Conservation (phyloP, 2,329 filamentous ascomycete species). For the Plenodomus biglobosus region DNA sequence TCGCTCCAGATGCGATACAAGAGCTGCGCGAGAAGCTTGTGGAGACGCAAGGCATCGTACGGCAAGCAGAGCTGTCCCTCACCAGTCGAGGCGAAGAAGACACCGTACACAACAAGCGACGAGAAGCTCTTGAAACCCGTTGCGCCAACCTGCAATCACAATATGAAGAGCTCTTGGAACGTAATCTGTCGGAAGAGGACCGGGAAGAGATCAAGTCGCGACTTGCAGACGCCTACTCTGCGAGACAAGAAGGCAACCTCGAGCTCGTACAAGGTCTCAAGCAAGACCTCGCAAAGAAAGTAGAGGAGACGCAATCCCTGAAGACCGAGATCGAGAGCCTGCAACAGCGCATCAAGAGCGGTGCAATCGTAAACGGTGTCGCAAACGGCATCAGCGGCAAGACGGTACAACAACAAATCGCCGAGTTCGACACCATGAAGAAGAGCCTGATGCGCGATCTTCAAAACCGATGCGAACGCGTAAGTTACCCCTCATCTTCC, state of each 20-base stretch:
- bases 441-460: conserved; percentile 98
- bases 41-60: conserved; percentile 87
- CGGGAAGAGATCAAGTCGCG: conserved; percentile 80
- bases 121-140: conserved; percentile 75
- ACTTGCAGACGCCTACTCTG: conserved; percentile 74
- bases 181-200: conserved; percentile 76
- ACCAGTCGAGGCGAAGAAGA: conserved; percentile 68
- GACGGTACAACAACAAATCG: conserved; percentile 95
- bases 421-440: conserved; percentile 99
- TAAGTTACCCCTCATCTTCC: conserved; percentile 30
- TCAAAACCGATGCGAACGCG: conserved; percentile 96
- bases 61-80: conserved; percentile 86
- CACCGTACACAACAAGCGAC: conserved; percentile 63
- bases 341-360: conserved; percentile 70
- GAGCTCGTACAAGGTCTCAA: conserved; percentile 77
- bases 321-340: conserved; percentile 79
- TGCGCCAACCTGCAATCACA: conserved; percentile 74
- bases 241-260: conserved; percentile 71
- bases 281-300: conserved; percentile 72
- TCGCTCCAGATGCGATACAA: conserved; percentile 79
- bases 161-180: conserved; percentile 79
- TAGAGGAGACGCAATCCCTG: conserved; percentile 79
- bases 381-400: conserved; percentile 70
- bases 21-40: conserved; percentile 76
- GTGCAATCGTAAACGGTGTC: conserved; percentile 61